Conservation (phyloP, 2,329 filamentous ascomycete genomes). For the Microsporum audouinii region DNA sequence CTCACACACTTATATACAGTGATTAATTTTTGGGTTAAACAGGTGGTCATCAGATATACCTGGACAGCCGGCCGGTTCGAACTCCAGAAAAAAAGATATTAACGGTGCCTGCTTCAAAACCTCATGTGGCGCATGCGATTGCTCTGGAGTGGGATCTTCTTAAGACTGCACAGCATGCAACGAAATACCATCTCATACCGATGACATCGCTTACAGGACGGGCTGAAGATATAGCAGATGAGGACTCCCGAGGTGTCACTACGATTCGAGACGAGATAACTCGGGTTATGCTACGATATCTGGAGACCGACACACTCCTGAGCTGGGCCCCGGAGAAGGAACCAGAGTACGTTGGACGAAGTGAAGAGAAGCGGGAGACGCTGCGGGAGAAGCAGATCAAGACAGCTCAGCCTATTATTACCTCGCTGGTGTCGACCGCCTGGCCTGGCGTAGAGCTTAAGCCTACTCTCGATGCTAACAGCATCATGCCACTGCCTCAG, state of each 20-base stretch:
- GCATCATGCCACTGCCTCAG: slow-evolving; percentile 66
- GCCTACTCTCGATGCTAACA: slow-evolving; percentile 67
- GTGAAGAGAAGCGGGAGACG: slow-evolving; percentile 41
- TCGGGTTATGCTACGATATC: slow-evolving; percentile 64
- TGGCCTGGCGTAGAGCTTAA: slow-evolving; percentile 74
- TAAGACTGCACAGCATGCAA: slow-evolving; percentile 67
- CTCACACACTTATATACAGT: background rate
- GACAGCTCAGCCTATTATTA: slow-evolving; percentile 58
- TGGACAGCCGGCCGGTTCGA: slow-evolving; percentile 70
- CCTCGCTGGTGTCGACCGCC: slow-evolving; percentile 57
- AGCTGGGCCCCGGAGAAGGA: slow-evolving; percentile 65
- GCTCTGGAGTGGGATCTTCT: slow-evolving; percentile 90
- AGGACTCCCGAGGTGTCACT: slow-evolving; percentile 45
- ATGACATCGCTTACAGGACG: slow-evolving; percentile 76
- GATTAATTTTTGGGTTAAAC: background rate
- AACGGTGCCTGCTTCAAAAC: slow-evolving; percentile 61
- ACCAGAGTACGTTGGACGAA: slow-evolving; percentile 39
- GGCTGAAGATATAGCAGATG: slow-evolving; percentile 64
- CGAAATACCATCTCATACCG: slow-evolving; percentile 78
- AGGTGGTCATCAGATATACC: slow-evolving; percentile 47
- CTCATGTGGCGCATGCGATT: slow-evolving; percentile 69
- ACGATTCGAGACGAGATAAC: slow-evolving; percentile 54
- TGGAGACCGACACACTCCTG: slow-evolving; percentile 82
- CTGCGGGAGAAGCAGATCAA: slow-evolving; percentile 63
- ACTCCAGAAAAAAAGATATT: slow-evolving; percentile 64